A percentile compares a stretch with the other conserved stretches of the same genome.
phyloP scores from a whole-genome alignment of 495 filamentous ascomycete genomes.

The Aspergillus nanangensis region DNA sequence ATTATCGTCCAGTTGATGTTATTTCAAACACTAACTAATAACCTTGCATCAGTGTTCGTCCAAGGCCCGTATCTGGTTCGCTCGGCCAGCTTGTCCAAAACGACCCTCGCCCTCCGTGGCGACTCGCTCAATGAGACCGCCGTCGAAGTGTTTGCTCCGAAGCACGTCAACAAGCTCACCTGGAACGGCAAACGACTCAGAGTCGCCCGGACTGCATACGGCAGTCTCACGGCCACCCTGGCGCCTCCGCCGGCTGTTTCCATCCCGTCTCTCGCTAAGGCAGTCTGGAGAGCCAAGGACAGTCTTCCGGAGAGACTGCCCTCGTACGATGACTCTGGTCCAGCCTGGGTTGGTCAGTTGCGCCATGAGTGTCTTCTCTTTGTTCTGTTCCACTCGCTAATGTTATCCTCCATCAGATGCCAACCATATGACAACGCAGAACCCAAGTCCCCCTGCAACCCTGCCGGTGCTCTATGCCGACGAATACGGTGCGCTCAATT shows the following conservation, averaged over 20 bases:
- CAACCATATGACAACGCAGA: slow-evolving; percentile 52
- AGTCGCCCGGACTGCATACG: slow-evolving; percentile 33
- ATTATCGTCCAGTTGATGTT: background rate
- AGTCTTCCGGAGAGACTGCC: slow-evolving; percentile 61
- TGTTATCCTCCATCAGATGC: no score
- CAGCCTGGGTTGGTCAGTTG: slow-evolving; percentile 56
- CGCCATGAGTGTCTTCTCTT: no score
- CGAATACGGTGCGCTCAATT: slow-evolving; percentile 51
- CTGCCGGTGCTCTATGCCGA: slow-evolving; percentile 53
- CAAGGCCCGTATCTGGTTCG: slow-evolving; percentile 63
- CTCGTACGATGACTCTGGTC: slow-evolving; percentile 55
- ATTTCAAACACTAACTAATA: background rate
- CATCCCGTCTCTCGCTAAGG: slow-evolving; percentile 47
- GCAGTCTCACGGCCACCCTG: slow-evolving; percentile 46
- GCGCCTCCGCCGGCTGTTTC: slow-evolving; percentile 35
- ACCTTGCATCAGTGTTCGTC: slow-evolving; percentile 45
- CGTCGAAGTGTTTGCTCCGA: slow-evolving; percentile 58
- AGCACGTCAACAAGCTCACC: slow-evolving; percentile 39
- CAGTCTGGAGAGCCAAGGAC: slow-evolving; percentile 60
- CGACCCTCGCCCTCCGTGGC: slow-evolving; percentile 52
- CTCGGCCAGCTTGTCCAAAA: slow-evolving; percentile 42
- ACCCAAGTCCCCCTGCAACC: slow-evolving; percentile 54
- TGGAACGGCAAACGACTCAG: slow-evolving; percentile 51
- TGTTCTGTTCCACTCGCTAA: no score
- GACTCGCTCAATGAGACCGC: slow-evolving; percentile 59